Base-by-base conservation (phyloP, 495 filamentous ascomycete species). In the Tetracladium marchalianum region DNA sequence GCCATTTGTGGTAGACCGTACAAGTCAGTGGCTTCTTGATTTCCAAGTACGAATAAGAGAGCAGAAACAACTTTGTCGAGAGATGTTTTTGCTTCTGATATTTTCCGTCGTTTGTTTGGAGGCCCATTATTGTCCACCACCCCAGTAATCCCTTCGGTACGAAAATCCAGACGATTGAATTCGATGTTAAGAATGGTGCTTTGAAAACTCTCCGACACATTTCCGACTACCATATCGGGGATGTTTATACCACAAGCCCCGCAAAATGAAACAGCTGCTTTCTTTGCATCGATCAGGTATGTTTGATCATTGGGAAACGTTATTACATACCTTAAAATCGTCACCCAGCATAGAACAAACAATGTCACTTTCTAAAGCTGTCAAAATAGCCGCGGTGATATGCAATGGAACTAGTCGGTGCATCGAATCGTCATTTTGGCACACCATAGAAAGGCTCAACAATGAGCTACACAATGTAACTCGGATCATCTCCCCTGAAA, bases 21-120 rank as follows among this genome's bases (percentile, higher is more conserved):
- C 5, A 56, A 24, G 24, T 50, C 43, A 10, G 12, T 22, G 9
- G 22, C 35, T 42, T 62, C 54, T 38, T 72, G 64, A 17, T 58
- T 46, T 37, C 44, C 61, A 11, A 60, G 52, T 41, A 74, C 54
- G 13, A 47, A 61, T n/a, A 56, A 57, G 11, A 72, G 46, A 11
- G 68, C 49, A 31, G 41, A 32, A 27, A 41, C 57, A 11, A 67
- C 50, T 47, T 59, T 66, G 13, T 64, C 56, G 17, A 67, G 47
- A 34, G 31, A 35, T 16, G 57, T 51, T 11, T 49, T 55, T 12
- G 58, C 22, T 35, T 32, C 33, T 22, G 15, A 17, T 33, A 57
- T 34, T 36, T 53, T 53, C 6, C 48, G 42, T 11, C 51, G 50
- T 38, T 57, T 57, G 11, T 12, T 47, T n/a, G 52, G 49, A 5